phyloP scores from a whole-genome alignment of 305 asterid genomes.

The Solanum aculeatissimum region DNA sequence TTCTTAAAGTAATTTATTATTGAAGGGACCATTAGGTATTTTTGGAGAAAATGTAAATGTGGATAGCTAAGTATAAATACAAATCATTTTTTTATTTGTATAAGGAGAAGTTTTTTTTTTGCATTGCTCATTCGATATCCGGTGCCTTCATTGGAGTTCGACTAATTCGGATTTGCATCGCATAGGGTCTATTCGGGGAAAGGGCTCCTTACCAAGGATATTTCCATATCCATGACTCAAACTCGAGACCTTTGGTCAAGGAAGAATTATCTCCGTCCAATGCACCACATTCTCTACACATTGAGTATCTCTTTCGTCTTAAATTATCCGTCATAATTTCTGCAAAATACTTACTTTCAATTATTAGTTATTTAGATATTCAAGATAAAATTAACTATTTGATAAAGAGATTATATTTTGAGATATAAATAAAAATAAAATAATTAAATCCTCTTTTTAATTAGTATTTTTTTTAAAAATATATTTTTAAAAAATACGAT shows the following conservation, averaged over 20 bases:
- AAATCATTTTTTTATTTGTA: neutral
- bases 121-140: no score
- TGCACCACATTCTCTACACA: neutral
- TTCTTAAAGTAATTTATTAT: no score
- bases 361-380: neutral
- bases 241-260: no score
- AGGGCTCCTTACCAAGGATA: no score
- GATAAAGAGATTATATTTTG: neutral
- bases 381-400: no score
- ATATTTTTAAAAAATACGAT: neutral
- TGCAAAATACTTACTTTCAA: neutral
- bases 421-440: neutral
- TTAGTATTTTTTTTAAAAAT: neutral
- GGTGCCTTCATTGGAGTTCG: no score
- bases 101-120: neutral
- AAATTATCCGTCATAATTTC: neutral
- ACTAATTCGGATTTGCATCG: no score
- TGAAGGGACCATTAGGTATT: neutral
- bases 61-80: neutral
- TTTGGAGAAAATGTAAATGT: neutral
- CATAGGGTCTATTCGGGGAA: no score
- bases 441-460: neutral
- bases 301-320: rapidly evolving
- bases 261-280: no score
- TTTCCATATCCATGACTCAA: no score